A percentile compares a stretch with the other conserved stretches of the same genome.
Conservation (phyloP, 225 moss, liverwort and hornwort species). For the Physcomitrellopsis africana region DNA sequence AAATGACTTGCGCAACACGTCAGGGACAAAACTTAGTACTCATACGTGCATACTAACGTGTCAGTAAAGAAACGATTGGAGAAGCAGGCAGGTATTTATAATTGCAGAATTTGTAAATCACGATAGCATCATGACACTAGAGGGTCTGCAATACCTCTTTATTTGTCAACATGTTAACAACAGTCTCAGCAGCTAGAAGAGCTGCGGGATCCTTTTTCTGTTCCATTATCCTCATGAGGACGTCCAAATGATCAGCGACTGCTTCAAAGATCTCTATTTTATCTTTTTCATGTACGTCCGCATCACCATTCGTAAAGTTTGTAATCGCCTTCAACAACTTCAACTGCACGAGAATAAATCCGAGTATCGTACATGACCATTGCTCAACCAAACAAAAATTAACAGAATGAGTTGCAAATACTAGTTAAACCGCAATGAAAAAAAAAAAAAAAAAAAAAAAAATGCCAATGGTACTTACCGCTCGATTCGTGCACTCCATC, state of each 20-base stretch:
- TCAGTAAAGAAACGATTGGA: constrained; percentile 13
- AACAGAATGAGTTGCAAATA: not conserved
- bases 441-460: not conserved
- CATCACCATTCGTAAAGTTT: constrained; percentile 22
- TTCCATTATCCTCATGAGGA: constrained; percentile 39
- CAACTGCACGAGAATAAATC: constrained; percentile 35
- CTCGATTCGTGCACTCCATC: not conserved
- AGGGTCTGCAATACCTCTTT: constrained; percentile 34
- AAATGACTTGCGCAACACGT: not conserved
- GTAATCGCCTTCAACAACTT: constrained; percentile 46
- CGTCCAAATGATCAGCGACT: constrained; percentile 37
- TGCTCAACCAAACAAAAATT: not conserved
- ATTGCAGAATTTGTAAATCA: not conserved
- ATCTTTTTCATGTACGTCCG: constrained; percentile 1
- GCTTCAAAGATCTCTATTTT: constrained; percentile 23
- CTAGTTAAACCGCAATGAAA: too few species aligned
- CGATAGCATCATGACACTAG: not conserved
- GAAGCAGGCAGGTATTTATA: not conserved
- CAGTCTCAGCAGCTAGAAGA: constrained; percentile 51
- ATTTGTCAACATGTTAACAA: constrained; percentile 50
- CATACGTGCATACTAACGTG: not conserved
- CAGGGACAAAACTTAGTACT: not conserved
- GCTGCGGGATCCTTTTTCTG: not conserved
- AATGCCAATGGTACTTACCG: constrained; percentile 33
- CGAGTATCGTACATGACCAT: constrained; percentile 9